Conservation (phyloP, 1,139 yeast genomes). For the Lodderomyces jiufengensis region DNA sequence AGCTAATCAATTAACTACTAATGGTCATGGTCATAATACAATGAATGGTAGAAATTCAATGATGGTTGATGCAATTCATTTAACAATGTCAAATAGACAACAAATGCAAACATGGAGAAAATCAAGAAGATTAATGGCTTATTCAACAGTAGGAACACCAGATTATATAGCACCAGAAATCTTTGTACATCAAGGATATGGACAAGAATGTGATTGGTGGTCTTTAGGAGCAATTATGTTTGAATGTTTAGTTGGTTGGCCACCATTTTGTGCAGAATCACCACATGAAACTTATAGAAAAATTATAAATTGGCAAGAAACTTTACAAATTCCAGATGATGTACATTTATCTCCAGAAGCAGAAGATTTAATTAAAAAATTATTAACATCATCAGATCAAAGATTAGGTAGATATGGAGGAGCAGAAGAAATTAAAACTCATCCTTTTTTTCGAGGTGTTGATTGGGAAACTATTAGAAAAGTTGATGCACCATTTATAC, state of each 20-base stretch:
- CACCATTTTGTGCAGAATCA: conserved; percentile 97
- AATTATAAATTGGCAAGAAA: conserved; percentile 93
- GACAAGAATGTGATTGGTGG: conserved; percentile 99
- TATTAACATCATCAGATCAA: conserved; percentile 79
- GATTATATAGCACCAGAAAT: conserved; percentile 99
- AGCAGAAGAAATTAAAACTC: conserved; percentile 87
- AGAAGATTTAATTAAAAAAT: conserved; percentile 82
- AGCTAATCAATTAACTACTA: conserved; percentile 17
- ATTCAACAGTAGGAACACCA: conserved; percentile 98
- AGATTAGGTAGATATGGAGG: conserved; percentile 92
- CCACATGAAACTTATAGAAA: conserved; percentile 98
- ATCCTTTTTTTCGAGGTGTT: conserved; percentile 93
- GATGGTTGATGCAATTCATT: conserved; percentile 92
- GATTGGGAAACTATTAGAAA: conserved; percentile 93
- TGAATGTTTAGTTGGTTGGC: conserved; percentile 98
- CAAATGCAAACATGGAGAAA: conserved; percentile 99
- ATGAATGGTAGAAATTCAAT: conserved; percentile 61
- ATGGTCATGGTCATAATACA: conserved; percentile 2
- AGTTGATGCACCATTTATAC: conserved; percentile 92
- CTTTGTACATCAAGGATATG: conserved; percentile 94
- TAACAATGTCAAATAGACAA: conserved; percentile 93
- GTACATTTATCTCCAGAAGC: conserved; percentile 91
- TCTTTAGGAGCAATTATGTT: conserved; percentile 98
- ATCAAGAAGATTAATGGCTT: conserved; percentile 94
- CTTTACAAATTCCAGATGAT: conserved; percentile 91